Base-by-base conservation (phyloP, 495 filamentous ascomycete species). In the Thozetella sp. region DNA sequence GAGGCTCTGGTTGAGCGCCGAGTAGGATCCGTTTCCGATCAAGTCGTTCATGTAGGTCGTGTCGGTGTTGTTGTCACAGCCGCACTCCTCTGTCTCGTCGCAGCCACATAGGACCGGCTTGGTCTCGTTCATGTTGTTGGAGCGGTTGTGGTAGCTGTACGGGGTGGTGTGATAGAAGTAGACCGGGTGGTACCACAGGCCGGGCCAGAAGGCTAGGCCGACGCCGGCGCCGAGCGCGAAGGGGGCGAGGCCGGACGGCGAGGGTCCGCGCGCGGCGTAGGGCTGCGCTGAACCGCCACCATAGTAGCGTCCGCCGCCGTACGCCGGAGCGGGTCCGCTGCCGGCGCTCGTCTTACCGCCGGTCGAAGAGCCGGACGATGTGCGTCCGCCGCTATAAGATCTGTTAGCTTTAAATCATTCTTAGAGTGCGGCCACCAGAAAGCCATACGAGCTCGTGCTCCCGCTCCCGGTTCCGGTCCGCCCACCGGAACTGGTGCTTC, bases 91-190 rank as follows among this genome's bases (percentile, higher is more conserved):
- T 63, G 90, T 86, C 60, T 85, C 64, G 53, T 88, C 80, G 72
- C 95, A 97, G 52, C 91, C 72, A 67, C 94, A 97, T 12, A 75
- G 71, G 2, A 97, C 87, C 0, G 89, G 86, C 55, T 89, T 76
- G 0, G 87, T 88, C 75, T 92, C 80, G 72, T 93, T 91, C n/a
- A 71, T 61, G 19, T 72, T 57, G 54, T 56, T 76, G 6, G 80
- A 80, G 19, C 61, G 22, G 71, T 93, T 92, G 76, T 80, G 66
- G 78, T 83, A 92, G 34, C 37, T 64, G 66, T 91, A 89, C n/a
- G 77, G 79, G 57, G 88, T 77, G 1, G 70, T 57, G 71, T 88
- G 75, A 73, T 97, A 97, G 13, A 79, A 68, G 65, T 92, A 95
- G 22, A 85, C 87, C 52, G 86, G 80, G 74, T 87, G 77, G 67